phyloP scores from a whole-genome alignment of 2,329 filamentous ascomycete species.

The Annulohypoxylon truncatum region DNA sequence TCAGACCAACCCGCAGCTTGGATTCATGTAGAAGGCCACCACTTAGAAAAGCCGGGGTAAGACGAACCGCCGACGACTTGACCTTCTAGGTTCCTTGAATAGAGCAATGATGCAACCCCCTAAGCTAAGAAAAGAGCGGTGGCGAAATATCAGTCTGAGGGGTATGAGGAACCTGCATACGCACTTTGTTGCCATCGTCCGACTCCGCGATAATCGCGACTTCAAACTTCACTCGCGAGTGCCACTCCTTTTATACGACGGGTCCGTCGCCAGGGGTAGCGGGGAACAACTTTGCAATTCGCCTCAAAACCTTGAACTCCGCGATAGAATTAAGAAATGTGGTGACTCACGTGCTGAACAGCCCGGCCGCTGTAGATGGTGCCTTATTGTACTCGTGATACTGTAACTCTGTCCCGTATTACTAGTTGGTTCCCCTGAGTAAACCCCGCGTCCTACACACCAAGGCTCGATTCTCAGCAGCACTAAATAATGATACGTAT shows the following conservation, averaged over 20 bases:
- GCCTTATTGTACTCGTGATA: conserved; percentile 40
- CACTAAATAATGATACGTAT: conserved; percentile 25
- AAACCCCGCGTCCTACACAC: conserved; percentile 43
- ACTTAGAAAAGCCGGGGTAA: conserved; percentile 41
- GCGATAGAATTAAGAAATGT: conserved; percentile 8
- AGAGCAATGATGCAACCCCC: conserved; percentile 40
- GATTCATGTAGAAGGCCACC: conserved; percentile 29
- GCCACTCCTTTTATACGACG: conserved; percentile 29
- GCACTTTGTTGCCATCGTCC: background rate
- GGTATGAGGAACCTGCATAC: conserved; percentile 35
- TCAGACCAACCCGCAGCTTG: conserved; percentile 31
- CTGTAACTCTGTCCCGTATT: conserved; percentile 37
- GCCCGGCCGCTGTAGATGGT: conserved; percentile 21
- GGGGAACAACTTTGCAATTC: conserved; percentile 22
- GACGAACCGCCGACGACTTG: conserved; percentile 29
- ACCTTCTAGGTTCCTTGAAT: conserved; percentile 30
- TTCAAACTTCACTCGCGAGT: conserved; percentile 27
- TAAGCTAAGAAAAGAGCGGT: conserved; percentile 39
- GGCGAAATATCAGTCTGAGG: conserved; percentile 34
- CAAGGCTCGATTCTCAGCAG: conserved; percentile 29
- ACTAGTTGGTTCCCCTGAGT: conserved; percentile 20
- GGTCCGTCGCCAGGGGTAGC: conserved; percentile 38
- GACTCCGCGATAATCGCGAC: conserved; percentile 37
- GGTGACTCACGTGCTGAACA: conserved; percentile 18
- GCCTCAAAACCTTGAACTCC: conserved; percentile 1